Percentiles rank a stretch among this genome's conserved stretches.
phyloP scores from a whole-genome alignment of 495 filamentous ascomycete genomes.

The Talaromyces stipitatus region DNA sequence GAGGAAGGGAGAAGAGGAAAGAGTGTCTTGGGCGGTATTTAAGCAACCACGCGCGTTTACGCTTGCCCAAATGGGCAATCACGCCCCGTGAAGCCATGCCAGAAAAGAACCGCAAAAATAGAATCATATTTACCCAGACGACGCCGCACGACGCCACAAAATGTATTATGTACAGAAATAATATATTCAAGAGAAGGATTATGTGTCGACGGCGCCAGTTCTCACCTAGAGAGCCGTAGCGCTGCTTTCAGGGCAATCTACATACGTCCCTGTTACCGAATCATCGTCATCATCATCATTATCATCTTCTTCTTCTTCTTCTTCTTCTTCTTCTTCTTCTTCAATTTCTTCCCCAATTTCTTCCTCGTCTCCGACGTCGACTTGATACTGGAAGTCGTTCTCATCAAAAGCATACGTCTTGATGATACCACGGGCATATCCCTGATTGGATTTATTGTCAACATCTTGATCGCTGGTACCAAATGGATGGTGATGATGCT shows the following conservation, averaged over 20 bases:
- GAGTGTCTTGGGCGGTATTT: too few species aligned
- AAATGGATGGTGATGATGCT: background rate
- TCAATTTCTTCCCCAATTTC: too few species aligned
- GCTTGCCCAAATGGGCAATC: background rate
- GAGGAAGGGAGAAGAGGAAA: background rate
- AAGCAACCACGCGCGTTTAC: too few species aligned
- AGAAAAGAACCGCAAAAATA: too few species aligned
- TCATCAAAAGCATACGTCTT: constrained; percentile 3
- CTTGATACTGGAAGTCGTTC: background rate
- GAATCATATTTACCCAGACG: background rate
- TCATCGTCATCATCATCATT: background rate
- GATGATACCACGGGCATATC: background rate
- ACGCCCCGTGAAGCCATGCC: background rate
- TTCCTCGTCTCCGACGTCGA: background rate
- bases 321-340: background rate
- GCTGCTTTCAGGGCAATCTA: background rate
- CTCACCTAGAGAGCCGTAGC: background rate
- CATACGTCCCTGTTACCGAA: background rate
- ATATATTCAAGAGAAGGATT: background rate
- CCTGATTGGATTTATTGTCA: background rate
- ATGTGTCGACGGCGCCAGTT: background rate
- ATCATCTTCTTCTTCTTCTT: background rate
- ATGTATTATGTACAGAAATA: background rate
- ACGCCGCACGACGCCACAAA: background rate
- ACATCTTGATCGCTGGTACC: background rate